These are phyloP conservation scores for Calocybe cyanea DNA, from an alignment of 768 basidiomycete genomes.

Conservation along the genomic window DNA sequence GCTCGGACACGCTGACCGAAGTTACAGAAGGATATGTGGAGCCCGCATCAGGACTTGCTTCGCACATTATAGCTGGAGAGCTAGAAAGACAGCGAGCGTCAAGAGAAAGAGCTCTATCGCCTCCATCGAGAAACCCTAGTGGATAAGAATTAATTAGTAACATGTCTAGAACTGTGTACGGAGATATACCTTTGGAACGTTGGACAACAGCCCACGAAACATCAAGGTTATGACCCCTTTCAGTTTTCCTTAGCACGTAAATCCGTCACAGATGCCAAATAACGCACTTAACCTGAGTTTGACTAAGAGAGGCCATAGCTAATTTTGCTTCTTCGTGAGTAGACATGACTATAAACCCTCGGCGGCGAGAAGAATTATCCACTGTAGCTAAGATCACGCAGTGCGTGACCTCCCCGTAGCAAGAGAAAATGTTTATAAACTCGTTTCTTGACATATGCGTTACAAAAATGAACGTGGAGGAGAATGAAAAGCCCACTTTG, in stretches of 20 bases:
- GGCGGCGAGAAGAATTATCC: conserved; percentile 78
- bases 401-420: conserved; percentile 66
- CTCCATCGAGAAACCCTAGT: conserved; percentile 76
- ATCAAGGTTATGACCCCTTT: conserved; percentile 71
- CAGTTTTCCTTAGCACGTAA: background rate
- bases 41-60: conserved; percentile 20
- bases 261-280: background rate
- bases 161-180: background rate
- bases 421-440: conserved; percentile 57
- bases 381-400: conserved; percentile 81
- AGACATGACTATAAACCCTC: conserved; percentile 83
- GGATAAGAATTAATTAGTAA: conserved; percentile 2
- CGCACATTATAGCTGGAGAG: conserved; percentile 11
- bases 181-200: conserved; percentile 64
- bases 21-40: conserved; percentile 31
- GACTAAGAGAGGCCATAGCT: conserved; percentile 65
- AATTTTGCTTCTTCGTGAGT: conserved; percentile 64
- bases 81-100: conserved; percentile 37
- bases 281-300: conserved; percentile 64
- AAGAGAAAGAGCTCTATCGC: conserved; percentile 66
- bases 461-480: background rate
- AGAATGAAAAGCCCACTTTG: conserved; percentile 47
- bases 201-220: conserved; percentile 88
- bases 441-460: conserved; percentile 36
- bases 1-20: conserved; percentile 28